Evolutionary conservation across 2,329 filamentous ascomycete genomes (phyloP).

Genomic region (Penicillium sp.): DNA sequence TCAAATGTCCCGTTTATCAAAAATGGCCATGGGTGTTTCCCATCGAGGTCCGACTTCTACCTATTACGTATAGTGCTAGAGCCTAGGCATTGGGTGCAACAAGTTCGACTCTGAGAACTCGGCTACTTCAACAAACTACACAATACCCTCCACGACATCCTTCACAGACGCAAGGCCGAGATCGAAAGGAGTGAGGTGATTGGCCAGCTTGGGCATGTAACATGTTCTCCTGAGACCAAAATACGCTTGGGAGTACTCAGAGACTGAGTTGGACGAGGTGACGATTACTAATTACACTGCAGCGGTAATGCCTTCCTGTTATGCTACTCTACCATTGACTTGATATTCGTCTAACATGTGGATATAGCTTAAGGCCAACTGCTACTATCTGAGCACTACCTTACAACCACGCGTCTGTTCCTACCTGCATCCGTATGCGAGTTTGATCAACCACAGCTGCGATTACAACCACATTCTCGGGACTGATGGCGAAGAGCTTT

Average conservation of each 20-base stretch:
- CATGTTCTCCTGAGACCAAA: constrained; percentile 53
- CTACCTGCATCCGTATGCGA: constrained; percentile 54
- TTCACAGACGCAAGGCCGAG: too few relatives aligned
- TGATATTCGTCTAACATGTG: not conserved
- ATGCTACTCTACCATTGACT: not conserved
- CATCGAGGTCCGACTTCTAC: constrained; percentile 53
- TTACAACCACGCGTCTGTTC: constrained; percentile 57
- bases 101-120: constrained; percentile 39
- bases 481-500: constrained; percentile 53
- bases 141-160: constrained; percentile 50
- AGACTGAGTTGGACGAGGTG: constrained; percentile 44
- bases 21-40: constrained; percentile 49
- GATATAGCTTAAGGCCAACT: constrained; percentile 54
- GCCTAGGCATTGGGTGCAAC: constrained; percentile 38
- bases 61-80: constrained; percentile 56
- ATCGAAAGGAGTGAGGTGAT: too few relatives aligned
- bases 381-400: constrained; percentile 54
- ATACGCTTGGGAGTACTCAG: constrained; percentile 53
- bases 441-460: constrained; percentile 61
- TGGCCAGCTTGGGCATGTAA: constrained; percentile 46
- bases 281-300: constrained; percentile 47
- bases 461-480: constrained; percentile 56
- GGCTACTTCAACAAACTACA: constrained; percentile 44
- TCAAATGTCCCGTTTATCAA: constrained; percentile 55
- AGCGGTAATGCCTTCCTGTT: constrained; percentile 34